A percentile compares a stretch with the other conserved stretches of the same genome.
These are phyloP conservation scores for Adansonia madagascariensis DNA, from an alignment of 441 rosid genomes.

Conservation along the genomic window DNA sequence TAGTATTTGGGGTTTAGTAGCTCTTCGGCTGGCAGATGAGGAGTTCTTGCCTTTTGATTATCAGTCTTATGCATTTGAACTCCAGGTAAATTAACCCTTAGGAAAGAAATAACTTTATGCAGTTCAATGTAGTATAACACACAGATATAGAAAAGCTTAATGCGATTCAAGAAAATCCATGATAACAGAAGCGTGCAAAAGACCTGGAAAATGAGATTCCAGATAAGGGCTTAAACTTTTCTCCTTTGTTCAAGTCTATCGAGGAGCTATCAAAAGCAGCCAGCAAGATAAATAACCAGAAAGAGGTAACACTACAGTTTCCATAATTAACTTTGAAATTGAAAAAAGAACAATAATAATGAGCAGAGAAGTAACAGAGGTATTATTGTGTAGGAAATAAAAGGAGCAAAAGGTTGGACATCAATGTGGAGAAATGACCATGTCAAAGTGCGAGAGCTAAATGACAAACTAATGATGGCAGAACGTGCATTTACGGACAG, in stretches of 20 bases:
- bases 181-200: conserved; percentile 52
- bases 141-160: conserved; percentile 12
- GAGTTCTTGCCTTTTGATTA: conserved; percentile 78
- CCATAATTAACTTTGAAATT: conserved; percentile 21
- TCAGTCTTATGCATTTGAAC: conserved; percentile 65
- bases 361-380: conserved; percentile 14
- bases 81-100: conserved; percentile 49
- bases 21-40: conserved; percentile 81
- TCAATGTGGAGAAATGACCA: conserved; percentile 41
- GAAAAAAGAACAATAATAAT: conserved; percentile 11
- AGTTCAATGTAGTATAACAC: neutral
- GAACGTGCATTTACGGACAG: conserved; percentile 78
- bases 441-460: conserved; percentile 61
- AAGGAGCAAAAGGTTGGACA: conserved; percentile 48
- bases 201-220: conserved; percentile 54
- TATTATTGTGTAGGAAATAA: conserved; percentile 46
- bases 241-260: conserved; percentile 63
- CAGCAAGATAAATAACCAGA: conserved; percentile 48
- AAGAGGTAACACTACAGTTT: conserved; percentile 45
- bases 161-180: conserved; percentile 25
- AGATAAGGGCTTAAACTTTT: conserved; percentile 44
- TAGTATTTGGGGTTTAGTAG: conserved; percentile 74
- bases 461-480: conserved; percentile 88
- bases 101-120: conserved; percentile 12
- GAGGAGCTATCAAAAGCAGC: conserved; percentile 61